These are phyloP conservation scores for Euclidium syriacum DNA, from an alignment of 345 rosid genomes.

Conservation along the genomic window DNA sequence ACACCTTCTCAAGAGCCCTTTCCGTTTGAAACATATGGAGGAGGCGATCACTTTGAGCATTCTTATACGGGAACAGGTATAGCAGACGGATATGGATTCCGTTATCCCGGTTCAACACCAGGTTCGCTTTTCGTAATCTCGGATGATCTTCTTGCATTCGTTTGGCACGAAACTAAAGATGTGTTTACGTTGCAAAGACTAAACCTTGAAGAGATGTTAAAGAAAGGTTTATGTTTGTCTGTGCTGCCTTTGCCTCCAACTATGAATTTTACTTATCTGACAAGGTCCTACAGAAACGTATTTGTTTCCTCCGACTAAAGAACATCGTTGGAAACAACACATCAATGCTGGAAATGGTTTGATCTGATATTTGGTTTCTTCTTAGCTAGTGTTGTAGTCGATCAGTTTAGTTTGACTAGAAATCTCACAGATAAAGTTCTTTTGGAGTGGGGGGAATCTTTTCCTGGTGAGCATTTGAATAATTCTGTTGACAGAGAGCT, in stretches of 20 bases:
- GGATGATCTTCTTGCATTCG: constrained; percentile 57
- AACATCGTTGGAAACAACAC: too few relatives aligned
- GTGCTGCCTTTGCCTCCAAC: constrained; percentile 54
- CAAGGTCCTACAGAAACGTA: constrained; percentile 70
- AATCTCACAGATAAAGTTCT: constrained; percentile 89
- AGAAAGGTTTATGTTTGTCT: constrained; percentile 47
- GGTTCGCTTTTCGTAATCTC: constrained; percentile 57
- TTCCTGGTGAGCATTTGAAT: constrained; percentile 59
- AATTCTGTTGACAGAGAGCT: neutral
- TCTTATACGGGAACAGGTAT: constrained; percentile 64
- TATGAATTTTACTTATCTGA: constrained; percentile 61
- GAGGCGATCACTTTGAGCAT: constrained; percentile 34
- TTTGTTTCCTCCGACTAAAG: constrained; percentile 41
- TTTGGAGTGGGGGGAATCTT: constrained; percentile 98
- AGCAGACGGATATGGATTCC: constrained; percentile 72
- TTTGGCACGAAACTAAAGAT: constrained; percentile 64
- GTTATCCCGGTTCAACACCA: constrained; percentile 72
- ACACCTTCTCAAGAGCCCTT: constrained; percentile 54
- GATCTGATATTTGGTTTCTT: constrained; percentile 99
- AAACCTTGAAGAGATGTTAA: constrained; percentile 56
- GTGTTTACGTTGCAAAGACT: constrained; percentile 72
- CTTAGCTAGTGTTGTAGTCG: constrained; percentile 88
- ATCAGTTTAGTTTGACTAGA: constrained; percentile 85
- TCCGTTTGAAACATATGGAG: constrained; percentile 65
- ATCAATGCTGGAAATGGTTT: neutral